phyloP scores from a whole-genome alignment of 78 protist species.

The Polysphondylium violaceum region DNA sequence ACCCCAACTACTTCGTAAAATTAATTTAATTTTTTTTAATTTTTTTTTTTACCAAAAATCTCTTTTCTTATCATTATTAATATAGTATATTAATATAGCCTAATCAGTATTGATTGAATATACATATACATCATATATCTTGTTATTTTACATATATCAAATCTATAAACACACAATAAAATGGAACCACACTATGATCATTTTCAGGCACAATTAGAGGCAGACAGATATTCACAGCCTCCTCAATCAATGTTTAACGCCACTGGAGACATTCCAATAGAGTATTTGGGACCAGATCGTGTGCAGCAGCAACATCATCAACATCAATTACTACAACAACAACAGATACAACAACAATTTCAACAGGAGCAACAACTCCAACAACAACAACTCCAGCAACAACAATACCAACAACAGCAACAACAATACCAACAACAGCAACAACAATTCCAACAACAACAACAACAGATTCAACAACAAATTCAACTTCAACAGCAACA shows the following conservation, averaged over 20 bases:
- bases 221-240: not conserved
- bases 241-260: conserved; percentile 46
- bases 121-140: not conserved
- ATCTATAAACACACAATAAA: no score
- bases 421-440: conserved; percentile 9
- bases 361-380: conserved; percentile 41
- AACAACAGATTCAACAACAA: conserved; percentile 1
- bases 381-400: conserved; percentile 33
- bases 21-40: no score
- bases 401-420: conserved; percentile 20
- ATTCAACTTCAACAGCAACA: not conserved
- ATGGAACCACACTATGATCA: conserved; percentile 62
- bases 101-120: no score
- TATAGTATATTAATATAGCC: no score
- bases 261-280: conserved; percentile 11
- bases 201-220: conserved; percentile 52
- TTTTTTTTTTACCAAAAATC: no score
- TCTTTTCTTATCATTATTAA: no score
- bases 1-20: no score
- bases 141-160: not conserved
- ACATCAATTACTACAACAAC: conserved; percentile 28
- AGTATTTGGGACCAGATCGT: conserved; percentile 12
- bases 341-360: conserved; percentile 18
- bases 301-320: conserved; percentile 34
- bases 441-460: conserved; percentile 52